phyloP scores from a whole-genome alignment of 176 grass and related monocot species.

The Dendrocalamus sinicus region DNA sequence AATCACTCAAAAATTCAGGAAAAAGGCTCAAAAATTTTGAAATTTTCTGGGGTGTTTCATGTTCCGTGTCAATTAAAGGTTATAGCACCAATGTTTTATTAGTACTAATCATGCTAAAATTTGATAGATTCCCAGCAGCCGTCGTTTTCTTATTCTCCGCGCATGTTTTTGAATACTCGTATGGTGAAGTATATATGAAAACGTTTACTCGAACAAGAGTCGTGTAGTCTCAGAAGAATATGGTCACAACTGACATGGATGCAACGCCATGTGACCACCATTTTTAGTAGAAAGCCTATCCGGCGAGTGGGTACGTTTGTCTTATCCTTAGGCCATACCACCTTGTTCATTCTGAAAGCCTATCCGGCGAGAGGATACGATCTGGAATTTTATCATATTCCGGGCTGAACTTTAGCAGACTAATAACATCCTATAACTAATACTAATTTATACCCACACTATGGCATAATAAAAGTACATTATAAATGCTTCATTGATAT shows the following conservation, averaged over 20 bases:
- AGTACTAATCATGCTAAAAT: conserved; percentile 1
- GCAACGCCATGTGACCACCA: not conserved
- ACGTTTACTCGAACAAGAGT: conserved; percentile 23
- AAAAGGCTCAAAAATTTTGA: no score
- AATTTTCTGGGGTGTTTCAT: no score
- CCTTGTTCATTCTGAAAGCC: not conserved
- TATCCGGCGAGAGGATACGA: no score
- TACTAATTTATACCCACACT: no score
- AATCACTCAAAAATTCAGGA: no score
- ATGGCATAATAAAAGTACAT: no score
- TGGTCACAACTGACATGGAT: not conserved
- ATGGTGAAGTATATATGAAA: no score
- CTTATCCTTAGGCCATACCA: not conserved
- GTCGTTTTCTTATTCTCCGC: not conserved
- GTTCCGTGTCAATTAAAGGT: not conserved
- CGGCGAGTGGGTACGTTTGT: not conserved
- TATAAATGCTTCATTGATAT: no score
- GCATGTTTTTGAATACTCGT: not conserved
- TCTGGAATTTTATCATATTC: no score
- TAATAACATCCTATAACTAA: no score
- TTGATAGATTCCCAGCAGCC: not conserved
- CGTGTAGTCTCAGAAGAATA: conserved; percentile 7
- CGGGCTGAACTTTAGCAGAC: no score
- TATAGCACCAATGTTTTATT: not conserved
- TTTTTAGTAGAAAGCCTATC: not conserved